Evolutionary conservation across 495 filamentous ascomycete species (phyloP), one percentile per base, ranked within the genome.

Genomic region (Pseudomonodictys pantanalensis): DNA sequence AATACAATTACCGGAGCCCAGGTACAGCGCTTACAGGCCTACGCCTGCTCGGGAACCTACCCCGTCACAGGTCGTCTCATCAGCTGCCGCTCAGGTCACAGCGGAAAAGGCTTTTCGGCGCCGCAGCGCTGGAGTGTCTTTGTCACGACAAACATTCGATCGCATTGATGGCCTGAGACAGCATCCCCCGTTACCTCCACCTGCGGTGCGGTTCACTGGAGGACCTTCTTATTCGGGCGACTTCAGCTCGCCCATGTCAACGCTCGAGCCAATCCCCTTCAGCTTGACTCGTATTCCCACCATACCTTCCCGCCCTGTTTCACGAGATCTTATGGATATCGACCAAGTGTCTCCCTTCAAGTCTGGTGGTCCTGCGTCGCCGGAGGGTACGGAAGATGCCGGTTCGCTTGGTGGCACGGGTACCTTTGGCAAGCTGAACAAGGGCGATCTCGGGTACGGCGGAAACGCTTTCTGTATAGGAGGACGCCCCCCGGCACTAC

Each of bases 1-100:
- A 69, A 88, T 92, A 26, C 88, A 95, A 50, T 77, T 87, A 47
- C 92, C 95, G 0, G 90, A 96, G 56, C 93, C 93, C 41, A 82
- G 87, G 32, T 99, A 89, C 67, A 87, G 84, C 57, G 77, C 86
- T 11, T 99, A 96, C 75, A 96, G 90, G 72, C 81, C 90, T 0
- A 78, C 77, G 18, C 73, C 75, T 30, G 83, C 83, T 23, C 62
- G 72, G 3, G 46, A 46, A 25, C 43, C 43, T 3, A 52, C 52
- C 46, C 56, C 68, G 49, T 52, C 20, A n/a, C n/a, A n/a, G n/a
- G n/a, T n/a, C n/a, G n/a, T n/a, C 35, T 57, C 52, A 7, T 41
- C 48, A 30, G 51, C 56, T 35, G 58, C 55, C 8, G 46, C 29
- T 0, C 64, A 61, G 20, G 41, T 67, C 32, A 44, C 23, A 47